These are phyloP conservation scores for Pseudonitzschia pungens DNA, from an alignment of 108 stramenopile genomes.

Conservation along the genomic window DNA sequence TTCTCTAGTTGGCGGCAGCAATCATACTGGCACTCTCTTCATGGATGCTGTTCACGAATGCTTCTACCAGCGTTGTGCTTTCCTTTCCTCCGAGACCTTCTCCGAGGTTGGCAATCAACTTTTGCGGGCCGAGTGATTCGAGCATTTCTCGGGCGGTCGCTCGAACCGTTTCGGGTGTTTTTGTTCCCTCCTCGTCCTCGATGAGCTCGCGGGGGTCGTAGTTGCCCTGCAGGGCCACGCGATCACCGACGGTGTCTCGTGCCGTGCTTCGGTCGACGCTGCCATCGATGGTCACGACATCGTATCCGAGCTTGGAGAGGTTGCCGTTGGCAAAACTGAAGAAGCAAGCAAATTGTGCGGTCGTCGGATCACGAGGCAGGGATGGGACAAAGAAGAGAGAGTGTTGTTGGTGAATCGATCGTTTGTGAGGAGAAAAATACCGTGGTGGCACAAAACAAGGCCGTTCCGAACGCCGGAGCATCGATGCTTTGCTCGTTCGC, in stretches of 20 bases:
- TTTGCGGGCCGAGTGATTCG: slow-evolving; percentile 77
- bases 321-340: slow-evolving; percentile 65
- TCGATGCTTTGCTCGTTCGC: too few relatives aligned
- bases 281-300: slow-evolving; percentile 95
- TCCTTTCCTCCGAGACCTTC: slow-evolving; percentile 95
- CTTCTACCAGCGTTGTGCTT: slow-evolving; percentile 79
- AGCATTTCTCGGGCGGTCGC: slow-evolving; percentile 73
- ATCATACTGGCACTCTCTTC: slow-evolving; percentile 84
- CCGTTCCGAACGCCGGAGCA: too few relatives aligned
- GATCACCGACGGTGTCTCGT: slow-evolving; percentile 53
- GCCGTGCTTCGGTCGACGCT: slow-evolving; percentile 68
- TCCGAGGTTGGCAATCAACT: slow-evolving; percentile 93
- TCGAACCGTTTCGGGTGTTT: slow-evolving; percentile 73
- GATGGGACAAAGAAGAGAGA: too few relatives aligned
- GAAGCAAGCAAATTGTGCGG: too few relatives aligned
- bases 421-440: too few relatives aligned
- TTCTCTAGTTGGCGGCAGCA: background rate
- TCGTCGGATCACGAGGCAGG: too few relatives aligned
- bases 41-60: slow-evolving; percentile 88
- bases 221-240: slow-evolving; percentile 85
- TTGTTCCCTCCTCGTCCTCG: slow-evolving; percentile 47
- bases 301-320: slow-evolving; percentile 70
- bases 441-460: too few relatives aligned
- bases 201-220: slow-evolving; percentile 86
- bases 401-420: too few relatives aligned